Evolutionary conservation across 1,284 basidiomycete species (phyloP), one percentile per base, ranked within the genome.

Genomic region (Irpex sp.): DNA sequence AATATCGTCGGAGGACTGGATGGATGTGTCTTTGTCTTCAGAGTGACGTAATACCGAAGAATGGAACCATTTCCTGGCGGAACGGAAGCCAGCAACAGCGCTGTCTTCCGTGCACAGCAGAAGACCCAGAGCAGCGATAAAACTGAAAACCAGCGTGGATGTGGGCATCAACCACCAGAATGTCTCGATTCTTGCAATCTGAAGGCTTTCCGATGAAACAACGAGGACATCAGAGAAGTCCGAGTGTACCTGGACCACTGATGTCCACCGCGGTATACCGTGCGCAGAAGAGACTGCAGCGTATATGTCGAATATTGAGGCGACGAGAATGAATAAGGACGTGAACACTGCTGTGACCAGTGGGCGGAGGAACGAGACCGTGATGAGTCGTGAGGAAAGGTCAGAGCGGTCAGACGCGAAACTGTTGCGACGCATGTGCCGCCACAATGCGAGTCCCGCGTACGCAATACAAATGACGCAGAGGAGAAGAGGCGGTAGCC

Each of bases 401-500:
- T 74, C 83, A 75, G 72, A 79, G 67, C 70, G 79, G 67, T 70
- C 80, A 67, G 72, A 77, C 44, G 71, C 68, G 65, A 78, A 71
- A 20, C 77, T 78, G 72, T 80, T 81, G 65, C 79, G 81, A 70
- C 82, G 79, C 66, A 81, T 82, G 59, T 85, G 82, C 49, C 76
- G 74, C 75, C 78, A 43, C 15, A 69, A 22, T 42, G 72, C 69
- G 20, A 76, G 70, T 85, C 87, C 81, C 59, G 82, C 84, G 56
- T 83, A 86, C 32, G 83, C 69, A 44, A 89, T 76, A 1, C 87
- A 83, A 56, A 80, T 76, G 43, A 77, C 74, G 73, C 85, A 88
- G 59, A 92, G 74, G 43, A 89, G 49, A 32, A 91, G 77, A 4
- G 89, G 90, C 6, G 90, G 90, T 27, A 90, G 73, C 86, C 87